Base-by-base conservation (phyloP, 306 rosid species). In the Malus asiatica region DNA sequence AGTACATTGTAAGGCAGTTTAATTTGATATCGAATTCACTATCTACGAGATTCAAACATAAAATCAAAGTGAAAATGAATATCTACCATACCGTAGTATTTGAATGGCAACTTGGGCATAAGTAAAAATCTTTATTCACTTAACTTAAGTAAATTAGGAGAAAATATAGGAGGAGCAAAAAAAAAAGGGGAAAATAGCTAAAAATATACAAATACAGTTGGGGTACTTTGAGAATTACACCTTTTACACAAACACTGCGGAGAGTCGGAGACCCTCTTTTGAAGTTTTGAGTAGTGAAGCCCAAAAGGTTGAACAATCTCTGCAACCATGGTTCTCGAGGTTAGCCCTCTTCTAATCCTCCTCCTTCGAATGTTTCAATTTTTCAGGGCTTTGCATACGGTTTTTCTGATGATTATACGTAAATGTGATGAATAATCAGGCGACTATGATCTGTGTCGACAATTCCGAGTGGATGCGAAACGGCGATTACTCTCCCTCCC, bases 391-490 rank as follows among this genome's bases (percentile, higher is more conserved):
- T 51, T 45, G 5, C 30, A 27, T 19, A 12, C 30, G 15, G 11
- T 44, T 58, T 4, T 8, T 44, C 29, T 74, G 77, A 61, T 61
- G 66, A 74, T 30, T 64, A 9, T 60, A 11, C 70, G 29, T 16
- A 25, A 73, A 45, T 10, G 11, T 6, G 13, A 29, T 23, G 33
- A 23, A 58, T 59, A 11, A 67, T 64, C 68, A 91, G 98, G 96
- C 96, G 13, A 89, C 93, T 23, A 90, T 90, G 96, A 91, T 93
- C 78, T 90, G 91, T 58, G 84, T 90, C 70, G 93, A 92, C 87
- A 87, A 90, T 84, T 91, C 96, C 4, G 97, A 93, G 73, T 91
- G 96, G 91, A 90, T 90, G 94, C 85, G 93, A 29, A 89, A 88
- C 60, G 96, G 98, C 12, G 97, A 93, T 80, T 92, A 85, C 73